Conservation (phyloP, 257 asterid species). For the Gentiana straminea region DNA sequence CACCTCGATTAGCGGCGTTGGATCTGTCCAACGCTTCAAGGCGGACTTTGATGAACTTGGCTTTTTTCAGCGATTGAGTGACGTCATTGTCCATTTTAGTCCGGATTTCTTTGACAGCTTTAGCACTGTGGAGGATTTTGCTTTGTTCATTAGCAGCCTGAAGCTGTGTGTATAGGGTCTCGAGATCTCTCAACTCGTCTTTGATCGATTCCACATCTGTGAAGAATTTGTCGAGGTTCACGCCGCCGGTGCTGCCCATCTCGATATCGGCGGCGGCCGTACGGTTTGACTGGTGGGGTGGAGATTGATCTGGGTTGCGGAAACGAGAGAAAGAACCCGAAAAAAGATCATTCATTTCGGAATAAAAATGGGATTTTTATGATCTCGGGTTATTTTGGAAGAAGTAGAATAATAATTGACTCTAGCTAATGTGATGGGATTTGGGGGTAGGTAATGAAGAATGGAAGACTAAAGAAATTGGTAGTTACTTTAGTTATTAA, state of each 20-base stretch:
- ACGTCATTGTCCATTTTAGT: constrained; percentile 34
- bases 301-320: constrained; percentile 8
- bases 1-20: constrained; percentile 26
- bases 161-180: constrained; percentile 41
- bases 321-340: constrained; percentile 13
- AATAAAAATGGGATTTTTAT: too few relatives aligned
- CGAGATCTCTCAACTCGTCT: constrained; percentile 55
- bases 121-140: constrained; percentile 39
- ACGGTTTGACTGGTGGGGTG: background rate
- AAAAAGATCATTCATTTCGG: constrained; percentile 14
- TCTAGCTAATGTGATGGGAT: too few relatives aligned
- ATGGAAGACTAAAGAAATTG: too few relatives aligned
- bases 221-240: constrained; percentile 59
- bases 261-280: constrained; percentile 2
- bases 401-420: too few relatives aligned
- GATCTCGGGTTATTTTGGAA: too few relatives aligned
- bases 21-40: constrained; percentile 29
- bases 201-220: constrained; percentile 56
- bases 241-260: constrained; percentile 14
- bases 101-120: constrained; percentile 26
- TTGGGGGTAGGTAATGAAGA: too few relatives aligned
- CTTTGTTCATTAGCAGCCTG: constrained; percentile 46
- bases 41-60: constrained; percentile 29
- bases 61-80: constrained; percentile 21
- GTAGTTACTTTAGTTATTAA: too few relatives aligned